These are phyloP conservation scores for Zygosaccharomyces bisporus DNA, from an alignment of 805 yeast species.

Conservation along the genomic window DNA sequence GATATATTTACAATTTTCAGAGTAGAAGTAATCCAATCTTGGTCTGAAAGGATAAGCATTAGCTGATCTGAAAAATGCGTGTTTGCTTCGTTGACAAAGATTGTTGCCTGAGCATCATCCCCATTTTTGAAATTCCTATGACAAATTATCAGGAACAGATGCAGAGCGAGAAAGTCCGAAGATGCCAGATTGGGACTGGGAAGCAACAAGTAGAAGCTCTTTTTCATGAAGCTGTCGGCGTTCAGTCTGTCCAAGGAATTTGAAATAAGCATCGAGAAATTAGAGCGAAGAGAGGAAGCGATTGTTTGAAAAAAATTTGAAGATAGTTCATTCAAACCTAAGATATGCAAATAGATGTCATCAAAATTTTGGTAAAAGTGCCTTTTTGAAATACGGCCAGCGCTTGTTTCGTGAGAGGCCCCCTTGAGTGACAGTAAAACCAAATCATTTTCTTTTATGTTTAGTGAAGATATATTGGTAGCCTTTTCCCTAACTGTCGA, in stretches of 20 bases:
- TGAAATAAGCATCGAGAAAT: slow-evolving; percentile 25
- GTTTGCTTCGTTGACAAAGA: slow-evolving; percentile 25
- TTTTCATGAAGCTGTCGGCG: slow-evolving; percentile 24
- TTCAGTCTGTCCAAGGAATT: slow-evolving; percentile 24
- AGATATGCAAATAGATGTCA: slow-evolving; percentile 28
- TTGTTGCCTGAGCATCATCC: slow-evolving; percentile 15
- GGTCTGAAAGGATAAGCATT: slow-evolving; percentile 15
- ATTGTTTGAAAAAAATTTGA: slow-evolving; percentile 26
- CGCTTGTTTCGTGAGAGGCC: slow-evolving; percentile 22
- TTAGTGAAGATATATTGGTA: slow-evolving; percentile 20
- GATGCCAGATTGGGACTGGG: slow-evolving; percentile 27
- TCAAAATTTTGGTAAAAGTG: slow-evolving; percentile 27
- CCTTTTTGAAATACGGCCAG: slow-evolving; percentile 16
- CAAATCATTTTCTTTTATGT: slow-evolving; percentile 17
- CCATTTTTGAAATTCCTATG: slow-evolving; percentile 17
- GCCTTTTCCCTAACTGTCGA: slow-evolving; percentile 33
- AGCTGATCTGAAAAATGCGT: slow-evolving; percentile 17
- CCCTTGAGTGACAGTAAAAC: slow-evolving; percentile 30
- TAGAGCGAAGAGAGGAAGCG: slow-evolving; percentile 20
- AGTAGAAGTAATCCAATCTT: slow-evolving; percentile 20
- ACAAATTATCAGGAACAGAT: slow-evolving; percentile 24
- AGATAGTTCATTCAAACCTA: slow-evolving; percentile 32
- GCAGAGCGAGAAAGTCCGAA: slow-evolving; percentile 31
- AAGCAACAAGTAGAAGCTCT: slow-evolving; percentile 21
- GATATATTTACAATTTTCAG: slow-evolving; percentile 17